Evolutionary conservation across 2,329 filamentous ascomycete species (phyloP), one percentile per base, ranked within the genome.

Genomic region (Rhynchosporium agropyri): DNA sequence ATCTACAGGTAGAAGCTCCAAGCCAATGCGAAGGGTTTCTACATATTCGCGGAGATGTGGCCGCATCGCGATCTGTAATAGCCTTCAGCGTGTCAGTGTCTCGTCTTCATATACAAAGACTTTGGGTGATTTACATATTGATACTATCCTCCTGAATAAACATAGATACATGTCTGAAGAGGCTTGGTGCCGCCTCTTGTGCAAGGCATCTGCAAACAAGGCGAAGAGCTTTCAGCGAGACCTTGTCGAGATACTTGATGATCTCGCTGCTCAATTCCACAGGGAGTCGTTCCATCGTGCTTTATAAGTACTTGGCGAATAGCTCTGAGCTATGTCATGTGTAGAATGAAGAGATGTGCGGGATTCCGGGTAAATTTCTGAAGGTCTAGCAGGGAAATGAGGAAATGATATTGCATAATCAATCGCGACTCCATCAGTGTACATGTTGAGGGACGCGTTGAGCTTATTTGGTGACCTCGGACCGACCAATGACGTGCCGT

Each of bases 1-100:
- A 36, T 54, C 50, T n/a, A 54, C 50, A 9, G 50, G 50, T 2
- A 54, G 50, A 54, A 54, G 50, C 10, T 54, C 50, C 50, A 54
- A 33, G 33, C 50, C 50, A 28, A 54, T 54, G 38, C 50, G 50
- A 54, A 54, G 50, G 10, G 50, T 26, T 54, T 40, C 40, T 15
- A 54, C 50, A 33, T 38, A 26, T 2, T 26, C n/a, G 33, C 50
- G 33, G n/a, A 54, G 50, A 20, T 54, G 50, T 28, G 33, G 6
- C 12, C 40, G 33, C 20, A 26, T 54, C 20, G 50, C 38, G 50
- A 54, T 54, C 20, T 40, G 50, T 9, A 54, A 33, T 12, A 54
- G 50, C 33, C 50, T 54, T 54, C 50, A 10, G 5, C 20, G 15
- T 8, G 31, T 54, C 4, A 54, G 50, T 26, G 2, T 40, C 50